Conservation (phyloP, 2,329 filamentous ascomycete species). For the Endocalyx cinctus region DNA sequence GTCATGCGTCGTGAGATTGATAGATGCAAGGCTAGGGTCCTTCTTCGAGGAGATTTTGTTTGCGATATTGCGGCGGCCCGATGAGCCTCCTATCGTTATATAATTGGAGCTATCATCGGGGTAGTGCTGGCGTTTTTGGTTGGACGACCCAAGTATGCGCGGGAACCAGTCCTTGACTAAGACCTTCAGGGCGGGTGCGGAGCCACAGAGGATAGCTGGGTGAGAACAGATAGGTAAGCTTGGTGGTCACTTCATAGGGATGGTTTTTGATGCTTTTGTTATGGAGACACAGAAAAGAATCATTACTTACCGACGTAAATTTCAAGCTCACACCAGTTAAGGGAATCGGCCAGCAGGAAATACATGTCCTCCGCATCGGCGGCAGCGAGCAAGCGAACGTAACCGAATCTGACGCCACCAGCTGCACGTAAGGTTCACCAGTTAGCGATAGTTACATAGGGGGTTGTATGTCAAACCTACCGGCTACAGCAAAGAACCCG, state of each 20-base stretch:
- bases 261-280: too few relatives aligned
- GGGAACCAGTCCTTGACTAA: not conserved
- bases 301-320: slow-evolving; percentile 2
- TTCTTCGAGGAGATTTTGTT: not conserved
- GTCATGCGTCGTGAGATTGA: not conserved
- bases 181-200: slow-evolving; percentile 1
- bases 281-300: not conserved
- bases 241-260: too few relatives aligned
- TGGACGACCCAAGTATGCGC: not conserved
- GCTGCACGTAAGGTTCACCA: not conserved
- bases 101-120: not conserved
- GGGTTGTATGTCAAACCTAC: not conserved
- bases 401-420: slow-evolving; percentile 3
- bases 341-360: slow-evolving; percentile 4
- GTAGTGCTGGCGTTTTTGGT: not conserved
- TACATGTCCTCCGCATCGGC: slow-evolving; percentile 4
- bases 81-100: not conserved
- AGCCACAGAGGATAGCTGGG: slow-evolving; percentile 7
- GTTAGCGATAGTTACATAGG: not conserved
- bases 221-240: not conserved
- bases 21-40: too few relatives aligned
- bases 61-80: too few relatives aligned
- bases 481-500: slow-evolving; percentile 4
- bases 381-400: slow-evolving; percentile 5
- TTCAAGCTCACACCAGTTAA: slow-evolving; percentile 6